phyloP scores from a whole-genome alignment of 2,329 filamentous ascomycete genomes.

The Penicillium sp. region DNA sequence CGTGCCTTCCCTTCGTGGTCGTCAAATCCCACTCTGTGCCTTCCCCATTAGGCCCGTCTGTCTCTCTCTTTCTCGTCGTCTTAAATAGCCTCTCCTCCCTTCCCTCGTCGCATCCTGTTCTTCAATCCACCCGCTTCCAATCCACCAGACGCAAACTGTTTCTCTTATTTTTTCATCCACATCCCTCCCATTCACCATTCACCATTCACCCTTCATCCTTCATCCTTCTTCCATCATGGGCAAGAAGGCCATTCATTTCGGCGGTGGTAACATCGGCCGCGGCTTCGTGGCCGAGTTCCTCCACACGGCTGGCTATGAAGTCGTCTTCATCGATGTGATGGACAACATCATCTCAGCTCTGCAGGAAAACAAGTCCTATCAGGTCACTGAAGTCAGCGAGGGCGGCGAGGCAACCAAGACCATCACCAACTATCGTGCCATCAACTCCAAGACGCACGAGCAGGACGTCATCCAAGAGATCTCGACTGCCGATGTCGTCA shows the following conservation, averaged over 20 bases:
- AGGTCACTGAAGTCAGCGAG: conserved; percentile 86
- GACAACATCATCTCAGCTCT: conserved; percentile 76
- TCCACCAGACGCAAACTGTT: too few relatives aligned
- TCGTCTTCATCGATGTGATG: conserved; percentile 94
- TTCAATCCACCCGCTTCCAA: background rate
- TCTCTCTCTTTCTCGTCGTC: conserved; percentile 3
- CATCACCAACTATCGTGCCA: conserved; percentile 93
- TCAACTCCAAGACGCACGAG: conserved; percentile 89
- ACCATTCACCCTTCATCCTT: conserved; percentile 3
- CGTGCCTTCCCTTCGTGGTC: background rate
- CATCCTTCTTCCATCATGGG: conserved; percentile 37
- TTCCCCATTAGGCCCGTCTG: background rate
- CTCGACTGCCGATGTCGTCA: conserved; percentile 81
- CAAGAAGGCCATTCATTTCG: conserved; percentile 78
- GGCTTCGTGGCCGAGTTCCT: conserved; percentile 89
- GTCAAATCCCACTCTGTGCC: conserved; percentile 4
- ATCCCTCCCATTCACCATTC: background rate
- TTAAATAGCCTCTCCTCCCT: conserved; percentile 7
- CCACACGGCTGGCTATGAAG: conserved; percentile 90
- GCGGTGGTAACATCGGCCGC: conserved; percentile 81
- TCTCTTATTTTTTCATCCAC: background rate
- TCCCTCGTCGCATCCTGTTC: conserved; percentile 4
- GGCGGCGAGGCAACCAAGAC: conserved; percentile 76
- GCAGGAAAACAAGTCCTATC: conserved; percentile 73
- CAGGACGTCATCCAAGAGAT: conserved; percentile 80